Evolutionary conservation across 768 basidiomycete species (phyloP).

Genomic region (Leccinum subgranulosum): DNA sequence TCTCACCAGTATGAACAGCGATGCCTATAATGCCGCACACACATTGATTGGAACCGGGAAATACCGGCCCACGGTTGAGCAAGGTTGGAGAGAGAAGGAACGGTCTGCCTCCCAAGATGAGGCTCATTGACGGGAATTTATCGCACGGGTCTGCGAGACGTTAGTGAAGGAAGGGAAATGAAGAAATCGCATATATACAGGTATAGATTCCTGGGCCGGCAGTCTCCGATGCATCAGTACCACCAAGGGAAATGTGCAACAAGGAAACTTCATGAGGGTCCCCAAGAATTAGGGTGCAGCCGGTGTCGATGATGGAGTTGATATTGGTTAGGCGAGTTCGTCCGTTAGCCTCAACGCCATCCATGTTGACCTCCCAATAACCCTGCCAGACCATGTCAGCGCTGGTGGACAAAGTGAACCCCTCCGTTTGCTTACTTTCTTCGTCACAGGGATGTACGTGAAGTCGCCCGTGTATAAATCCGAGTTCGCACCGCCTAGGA

Average conservation of each 20-base stretch:
- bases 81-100: not conserved
- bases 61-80: not conserved
- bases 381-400: slow-evolving; percentile 5
- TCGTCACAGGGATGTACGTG: slow-evolving; percentile 26
- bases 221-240: slow-evolving; percentile 15
- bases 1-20: not conserved
- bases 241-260: slow-evolving; percentile 26
- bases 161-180: not conserved
- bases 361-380: slow-evolving; percentile 19
- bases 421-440: not conserved
- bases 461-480: slow-evolving; percentile 44
- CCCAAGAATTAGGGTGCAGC: slow-evolving; percentile 15
- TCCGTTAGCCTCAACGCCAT: not conserved
- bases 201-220: slow-evolving; percentile 33
- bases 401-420: not conserved
- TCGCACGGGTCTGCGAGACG: not conserved
- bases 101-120: not conserved
- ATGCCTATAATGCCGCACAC: not conserved
- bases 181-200: not conserved
- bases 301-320: slow-evolving; percentile 19
- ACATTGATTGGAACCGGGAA: not conserved
- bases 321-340: too few species aligned
- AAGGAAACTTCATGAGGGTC: slow-evolving; percentile 2
- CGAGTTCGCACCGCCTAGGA: slow-evolving; percentile 49
- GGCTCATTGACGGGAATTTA: not conserved